Evolutionary conservation across 2,329 filamentous ascomycete species (phyloP).

Genomic region (Penicillium sp.): DNA sequence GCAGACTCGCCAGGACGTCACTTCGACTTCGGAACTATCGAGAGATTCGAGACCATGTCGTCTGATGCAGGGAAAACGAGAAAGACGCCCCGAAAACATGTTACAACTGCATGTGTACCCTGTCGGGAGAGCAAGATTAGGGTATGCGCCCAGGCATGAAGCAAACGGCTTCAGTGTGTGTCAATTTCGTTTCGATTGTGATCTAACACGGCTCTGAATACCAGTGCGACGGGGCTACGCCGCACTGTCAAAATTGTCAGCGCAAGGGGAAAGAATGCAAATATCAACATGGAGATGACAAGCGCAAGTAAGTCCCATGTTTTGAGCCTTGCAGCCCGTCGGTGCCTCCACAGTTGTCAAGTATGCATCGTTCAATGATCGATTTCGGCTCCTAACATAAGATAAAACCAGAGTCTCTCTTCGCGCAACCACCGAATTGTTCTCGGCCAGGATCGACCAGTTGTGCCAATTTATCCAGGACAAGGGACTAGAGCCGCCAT

Average conservation of each 20-base stretch:
- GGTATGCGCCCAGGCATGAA: constrained; percentile 24
- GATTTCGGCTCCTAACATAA: constrained; percentile 4
- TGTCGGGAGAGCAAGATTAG: constrained; percentile 47
- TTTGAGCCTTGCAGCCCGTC: not conserved
- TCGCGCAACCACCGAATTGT: constrained; percentile 37
- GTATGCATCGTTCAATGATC: not conserved
- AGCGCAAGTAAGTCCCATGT: constrained; percentile 36
- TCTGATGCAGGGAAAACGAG: constrained; percentile 28
- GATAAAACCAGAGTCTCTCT: constrained; percentile 31
- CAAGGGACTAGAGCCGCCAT: constrained; percentile 39
- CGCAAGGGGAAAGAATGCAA: constrained; percentile 40
- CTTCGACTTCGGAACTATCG: constrained; percentile 9
- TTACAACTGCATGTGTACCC: constrained; percentile 45
- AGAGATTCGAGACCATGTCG: constrained; percentile 28
- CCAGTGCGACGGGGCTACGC: constrained; percentile 39
- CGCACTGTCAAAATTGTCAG: constrained; percentile 39
- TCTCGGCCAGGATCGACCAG: constrained; percentile 39
- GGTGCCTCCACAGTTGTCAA: not conserved
- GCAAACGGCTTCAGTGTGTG: not conserved
- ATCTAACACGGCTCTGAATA: constrained; percentile 6
- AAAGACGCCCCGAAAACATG: constrained; percentile 40
- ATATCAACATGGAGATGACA: constrained; percentile 41
- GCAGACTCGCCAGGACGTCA: not conserved
- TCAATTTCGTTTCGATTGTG: not conserved
- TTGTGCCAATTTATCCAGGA: constrained; percentile 42